Evolutionary conservation across 345 rosid genomes (phyloP), one percentile per base, ranked within the genome.

Genomic region (Cochlearia excelsa): DNA sequence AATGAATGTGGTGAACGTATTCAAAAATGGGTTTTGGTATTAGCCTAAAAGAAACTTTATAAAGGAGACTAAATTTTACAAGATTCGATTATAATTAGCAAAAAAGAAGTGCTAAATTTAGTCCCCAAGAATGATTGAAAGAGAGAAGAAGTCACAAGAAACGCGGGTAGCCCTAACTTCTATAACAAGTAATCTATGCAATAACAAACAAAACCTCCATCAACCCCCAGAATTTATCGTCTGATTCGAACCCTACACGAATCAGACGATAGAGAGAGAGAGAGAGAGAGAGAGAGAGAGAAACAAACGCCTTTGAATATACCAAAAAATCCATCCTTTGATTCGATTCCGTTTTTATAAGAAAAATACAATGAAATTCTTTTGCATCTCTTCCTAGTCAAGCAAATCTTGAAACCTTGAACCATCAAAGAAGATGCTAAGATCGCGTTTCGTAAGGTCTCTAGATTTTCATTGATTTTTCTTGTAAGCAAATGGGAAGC

Each of bases 401-500:
- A 16, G 23, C 35, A 42, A 57, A 57, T 38, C 65, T 57, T 63
- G 49, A 57, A 57, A 46, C 70, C 65, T 9, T 57, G 29, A 57
- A 28, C 57, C 46, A 55, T 41, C 31, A 9, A 41, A 51, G 49
- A 43, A 34, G 51, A 41, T 51, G 67, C n/a, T 30, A 28, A 23
- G 41, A 51, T 31, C 41, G 51, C 16, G 26, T 51, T 51, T 9
- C 42, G 10, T 23, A 41, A 50, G 63, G 58, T 54, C 55, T 55
- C 57, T 40, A 54, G 52, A 33, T 48, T 55, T n/a, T 27, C 29
- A 41, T 54, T 54, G 51, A 61, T 67, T 54, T 59, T 60, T 59
- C 30, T 30, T 52, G 35, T 57, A n/a, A 44, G 60, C 33, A 6
- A 40, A 69, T 78, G 56, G 76, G 75, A 54, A 80, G 80, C 16